Evolutionary conservation across 1,139 yeast species (phyloP), one percentile per base, ranked within the genome.

Genomic region (Spencermartinsiella ligniputridi): DNA sequence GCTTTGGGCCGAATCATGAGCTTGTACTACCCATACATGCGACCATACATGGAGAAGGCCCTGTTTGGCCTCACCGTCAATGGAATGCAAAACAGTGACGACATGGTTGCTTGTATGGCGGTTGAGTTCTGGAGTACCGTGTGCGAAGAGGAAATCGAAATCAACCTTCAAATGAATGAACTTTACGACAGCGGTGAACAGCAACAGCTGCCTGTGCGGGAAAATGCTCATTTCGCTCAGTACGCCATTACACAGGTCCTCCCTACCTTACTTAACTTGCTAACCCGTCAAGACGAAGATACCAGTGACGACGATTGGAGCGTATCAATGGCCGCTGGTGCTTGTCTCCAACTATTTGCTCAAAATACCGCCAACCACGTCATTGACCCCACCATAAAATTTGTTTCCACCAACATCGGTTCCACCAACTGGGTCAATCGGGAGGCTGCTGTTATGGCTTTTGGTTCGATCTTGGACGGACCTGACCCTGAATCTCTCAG

Each of bases 381-480:
- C 41, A 89, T 90, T 37, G 84, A 81, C 51, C 92, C 95, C 39
- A 87, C 95, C 3, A 70, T 92, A 51, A 75, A 75, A 46, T 92
- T 89, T 69, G 96, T 92, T 30, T 90, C 83, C 54, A 74, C 77
- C 37, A 85, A 87, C 60, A 76, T 92, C 45, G 66, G 67, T 8
- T 68, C 75, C 24, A 58, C 65, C 8, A 74, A 78, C 53, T 92
- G 98, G 98, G 80, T 95, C 67, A 70, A 79, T 47, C 82, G 96
- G 58, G 98, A 92, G 69, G 97, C 98, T 19, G 95, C 97, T 0
- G 97, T 92, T 5, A 92, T 92, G 98, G 97, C 98, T 0, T 92
- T 92, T 65, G 98, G 98, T 32, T 89, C 97, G 6, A 88, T 92
- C 49, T 74, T 92, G 56, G 97, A 90, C 56, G 98, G 98, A 16